Evolutionary conservation across 768 basidiomycete species (phyloP), one percentile per base, ranked within the genome.

Genomic region (Leccinum obscurum): DNA sequence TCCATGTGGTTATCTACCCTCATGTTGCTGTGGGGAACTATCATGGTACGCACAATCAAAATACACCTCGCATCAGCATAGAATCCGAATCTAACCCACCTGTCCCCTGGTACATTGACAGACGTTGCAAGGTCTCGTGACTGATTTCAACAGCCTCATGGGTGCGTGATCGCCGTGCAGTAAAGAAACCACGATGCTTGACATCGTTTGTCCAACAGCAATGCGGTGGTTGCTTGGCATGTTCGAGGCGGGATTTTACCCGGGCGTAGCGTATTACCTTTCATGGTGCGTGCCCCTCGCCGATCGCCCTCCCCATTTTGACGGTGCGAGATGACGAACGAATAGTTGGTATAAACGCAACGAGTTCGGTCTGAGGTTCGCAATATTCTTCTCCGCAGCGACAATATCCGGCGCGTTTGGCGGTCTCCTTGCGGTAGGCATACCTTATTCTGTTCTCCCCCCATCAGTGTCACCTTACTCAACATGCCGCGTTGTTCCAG

Each of bases 401-500:
- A 91, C 89, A 3, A 83, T 90, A 0, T 86, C 89, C 2, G 92
- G 91, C n/a, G 90, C 90, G 22, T 92, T 92, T 63, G 88, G 88
- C 56, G 89, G 89, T 54, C 76, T 90, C 20, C 83, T 91, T 52
- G 88, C 88, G 37, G 88, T 88, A 61, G 60, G 77, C 1, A 48
- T 8, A 64, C 26, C 26, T 15, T 11, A 51, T 49, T 14, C 3
- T 9, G 9, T 11, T 17, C 20, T 22, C 0, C 17, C 4, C 0
- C 41, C 9, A 28, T n/a, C 8, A 32, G 22, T 11, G 55, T 34
- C 34, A 34, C 34, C 57, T 65, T 46, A 65, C n/a, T 24, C 6
- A 5, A 26, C 14, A 10, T 14, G 15, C 8, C 8, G 14, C 26
- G 22, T 46, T 11, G 7, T 3, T 9, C 20, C 14, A 80, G 79